Evolutionary conservation across 202 grass and related monocot genomes (phyloP), one percentile per base, ranked within the genome.

Genomic region (Eragrostis tef): DNA sequence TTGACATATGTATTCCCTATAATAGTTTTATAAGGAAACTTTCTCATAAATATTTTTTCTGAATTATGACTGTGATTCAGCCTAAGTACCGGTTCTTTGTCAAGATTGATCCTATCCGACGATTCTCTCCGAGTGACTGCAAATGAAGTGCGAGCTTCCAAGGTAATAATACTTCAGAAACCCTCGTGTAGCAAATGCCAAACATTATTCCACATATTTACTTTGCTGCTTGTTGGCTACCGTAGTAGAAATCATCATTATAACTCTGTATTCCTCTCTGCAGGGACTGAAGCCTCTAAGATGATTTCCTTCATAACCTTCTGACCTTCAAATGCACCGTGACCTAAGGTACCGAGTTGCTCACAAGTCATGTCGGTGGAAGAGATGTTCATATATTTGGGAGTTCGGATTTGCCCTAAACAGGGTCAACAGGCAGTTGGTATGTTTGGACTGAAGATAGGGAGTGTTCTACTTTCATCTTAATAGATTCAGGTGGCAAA

Each of bases 101-200:
- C 92, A 87, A 94, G 92, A 92, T 88, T 93, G 83, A 91, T 98
- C 85, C 71, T 98, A 49, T 94, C 95, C 80, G 92, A 93, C 81
- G 95, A 98, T 91, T 93, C 92, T 74, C 90, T 98, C 29, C 88
- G 92, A 79, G 22, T 77, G 3, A 77, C 95, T 66, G 92, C 91
- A 64, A 98, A 98, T 85, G 92, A 94, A 83, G 45, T 98, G 20
- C 89, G 95, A 76, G 76, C 88, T 56, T 91, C 88, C 9, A 98
- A 98, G 92, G 92, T n/a, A n/a, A n/a, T 95, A 91, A 86, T 15
- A 51, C 20, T 27, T 17, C 36, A 72, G 49, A 66, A 7, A 67
- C 13, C 19, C 66, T 20, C 25, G 49, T 43, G 41, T 6, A 81
- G 16, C 49, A 67, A 14, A 73, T 56, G 45, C 58, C 13, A 27